phyloP scores from a whole-genome alignment of 495 filamentous ascomycete species.

The Aspergillus indologenus region DNA sequence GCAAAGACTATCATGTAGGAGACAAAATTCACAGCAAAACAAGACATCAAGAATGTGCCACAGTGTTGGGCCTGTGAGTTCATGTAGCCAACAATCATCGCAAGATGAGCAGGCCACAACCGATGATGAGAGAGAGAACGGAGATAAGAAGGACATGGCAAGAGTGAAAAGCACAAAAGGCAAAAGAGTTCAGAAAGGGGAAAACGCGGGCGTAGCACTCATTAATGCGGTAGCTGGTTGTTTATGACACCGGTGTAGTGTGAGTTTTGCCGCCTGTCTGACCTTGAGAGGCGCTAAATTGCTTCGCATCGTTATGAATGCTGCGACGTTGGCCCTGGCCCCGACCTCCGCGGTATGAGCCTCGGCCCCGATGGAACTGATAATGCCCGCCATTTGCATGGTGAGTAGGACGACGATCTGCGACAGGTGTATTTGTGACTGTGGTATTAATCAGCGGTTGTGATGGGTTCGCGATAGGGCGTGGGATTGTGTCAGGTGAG shows the following conservation, averaged over 20 bases:
- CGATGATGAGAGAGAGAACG: too few species aligned
- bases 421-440: constrained; percentile 23
- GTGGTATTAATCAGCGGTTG: constrained; percentile 27
- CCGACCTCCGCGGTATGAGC: constrained; percentile 42
- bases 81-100: not conserved
- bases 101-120: not conserved
- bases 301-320: constrained; percentile 31
- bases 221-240: not conserved
- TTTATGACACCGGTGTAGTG: constrained; percentile 30
- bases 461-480: constrained; percentile 58
- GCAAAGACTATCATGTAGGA: not conserved
- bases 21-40: not conserved
- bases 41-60: not conserved
- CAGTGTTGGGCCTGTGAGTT: not conserved
- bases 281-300: constrained; percentile 25
- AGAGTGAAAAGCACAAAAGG: not conserved
- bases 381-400: constrained; percentile 39
- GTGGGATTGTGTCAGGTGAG: constrained; percentile 87
- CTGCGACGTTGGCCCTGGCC: constrained; percentile 47
- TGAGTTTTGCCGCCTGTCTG: constrained; percentile 34
- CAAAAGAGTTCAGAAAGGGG: not conserved
- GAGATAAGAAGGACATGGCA: not conserved
- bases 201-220: not conserved
- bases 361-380: constrained; percentile 35
- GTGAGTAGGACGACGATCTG: constrained; percentile 40